Evolutionary conservation across 148 eudicot genomes (phyloP).

Genomic region (Chenopodium quinoa): DNA sequence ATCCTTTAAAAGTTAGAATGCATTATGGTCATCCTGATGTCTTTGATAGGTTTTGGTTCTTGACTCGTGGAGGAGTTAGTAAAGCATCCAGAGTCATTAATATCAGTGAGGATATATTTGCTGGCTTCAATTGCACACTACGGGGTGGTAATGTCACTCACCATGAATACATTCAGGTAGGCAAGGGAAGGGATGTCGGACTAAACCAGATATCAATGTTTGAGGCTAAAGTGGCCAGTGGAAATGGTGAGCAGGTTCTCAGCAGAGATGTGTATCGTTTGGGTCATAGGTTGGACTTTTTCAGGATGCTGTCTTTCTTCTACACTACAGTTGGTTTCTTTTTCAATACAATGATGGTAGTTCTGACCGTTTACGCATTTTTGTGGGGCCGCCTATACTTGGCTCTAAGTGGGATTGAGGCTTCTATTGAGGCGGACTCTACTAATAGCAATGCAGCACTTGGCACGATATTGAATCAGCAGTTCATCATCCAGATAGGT

Average conservation of each 20-base stretch:
- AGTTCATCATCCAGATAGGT: slow-evolving; percentile 80
- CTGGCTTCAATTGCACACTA: slow-evolving; percentile 89
- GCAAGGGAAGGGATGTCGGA: slow-evolving; percentile 96
- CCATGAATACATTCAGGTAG: slow-evolving; percentile 90
- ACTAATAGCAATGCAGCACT: slow-evolving; percentile 64
- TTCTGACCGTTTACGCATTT: slow-evolving; percentile 84
- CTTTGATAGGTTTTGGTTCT: slow-evolving; percentile 90
- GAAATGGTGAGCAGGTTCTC: slow-evolving; percentile 84
- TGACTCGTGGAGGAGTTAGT: slow-evolving; percentile 87
- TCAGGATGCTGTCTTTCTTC: slow-evolving; percentile 84
- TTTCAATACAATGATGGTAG: slow-evolving; percentile 80
- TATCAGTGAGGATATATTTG: slow-evolving; percentile 94
- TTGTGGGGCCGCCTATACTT: slow-evolving; percentile 87
- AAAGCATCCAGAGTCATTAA: slow-evolving; percentile 90
- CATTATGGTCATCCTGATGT: slow-evolving; percentile 98
- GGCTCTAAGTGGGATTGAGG: slow-evolving; percentile 81
- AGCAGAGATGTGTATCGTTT: slow-evolving; percentile 88
- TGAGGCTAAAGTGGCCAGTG: slow-evolving; percentile 90
- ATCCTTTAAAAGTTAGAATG: slow-evolving; percentile 87
- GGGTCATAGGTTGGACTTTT: slow-evolving; percentile 90
- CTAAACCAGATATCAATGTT: slow-evolving; percentile 90
- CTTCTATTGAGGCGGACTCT: slow-evolving; percentile 33
- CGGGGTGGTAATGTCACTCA: slow-evolving; percentile 93
- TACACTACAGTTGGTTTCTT: slow-evolving; percentile 89
- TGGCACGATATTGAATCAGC: slow-evolving; percentile 78